Base-by-base conservation (phyloP, 2,329 filamentous ascomycete species). In the Nigrospora oryzae region DNA sequence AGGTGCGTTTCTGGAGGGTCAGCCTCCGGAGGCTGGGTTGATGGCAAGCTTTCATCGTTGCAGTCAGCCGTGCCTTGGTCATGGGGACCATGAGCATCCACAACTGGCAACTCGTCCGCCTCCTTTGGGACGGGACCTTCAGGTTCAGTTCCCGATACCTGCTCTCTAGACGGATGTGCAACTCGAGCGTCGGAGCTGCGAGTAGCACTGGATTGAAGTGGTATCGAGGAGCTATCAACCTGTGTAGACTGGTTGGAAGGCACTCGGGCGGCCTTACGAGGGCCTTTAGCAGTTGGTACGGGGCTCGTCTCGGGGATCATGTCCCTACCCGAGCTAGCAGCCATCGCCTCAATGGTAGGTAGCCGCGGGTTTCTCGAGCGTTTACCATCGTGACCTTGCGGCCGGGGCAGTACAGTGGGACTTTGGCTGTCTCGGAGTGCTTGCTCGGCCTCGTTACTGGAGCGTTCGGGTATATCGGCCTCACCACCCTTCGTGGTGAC, bases 241-340 rank as follows among this genome's bases (percentile, higher is more conserved):
- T 23, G 34, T 36, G 33, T 14, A 16, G 35, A 23, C 19, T 17
- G n/a, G 33, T 43, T 6, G 33, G 28, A 16, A 34, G 41, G 13
- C 11, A 17, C 19, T 43, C 28, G 13, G 41, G 41, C 11, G 33
- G 32, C 16, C 31, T 19, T 28, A 7, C 14, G n/a, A 36, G 37
- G 37, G 14, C 17, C 37, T 13, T 13, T 4, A 8, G 12, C 19
- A 11, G 37, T 38, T 14, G 37, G 16, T 28, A 38, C 19, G 17
- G 60, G 57, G 36, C 59, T 61, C 5, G 60, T 62, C 40, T 62
- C 60, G 10, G 58, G 60, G 16, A 62, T 58, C 13, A 50, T 57
- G n/a, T 61, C 58, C 30, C 47, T 56, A 28, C 53, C 51, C 38
- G 28, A 19, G 12, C 19, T 40, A 32, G 36, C 36, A 33, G 36